phyloP scores from a whole-genome alignment of 164 flowering plant genomes.

The Paratinospora sagittata region DNA sequence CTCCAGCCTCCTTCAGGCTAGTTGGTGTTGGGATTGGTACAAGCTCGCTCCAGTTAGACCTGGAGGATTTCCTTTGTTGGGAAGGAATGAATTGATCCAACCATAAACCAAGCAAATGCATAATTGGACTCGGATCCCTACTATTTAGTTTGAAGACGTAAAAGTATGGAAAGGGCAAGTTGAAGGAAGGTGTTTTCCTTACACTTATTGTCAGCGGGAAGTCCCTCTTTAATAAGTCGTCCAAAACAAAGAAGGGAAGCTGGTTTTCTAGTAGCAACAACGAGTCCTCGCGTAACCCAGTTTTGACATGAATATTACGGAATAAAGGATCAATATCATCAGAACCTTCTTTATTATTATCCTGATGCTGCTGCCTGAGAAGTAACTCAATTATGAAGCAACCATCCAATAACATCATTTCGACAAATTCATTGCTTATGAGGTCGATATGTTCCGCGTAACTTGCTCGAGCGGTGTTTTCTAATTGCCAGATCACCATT shows the following conservation, averaged over 20 bases:
- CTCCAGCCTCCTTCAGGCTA: background rate
- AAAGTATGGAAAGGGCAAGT: background rate
- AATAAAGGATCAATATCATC: background rate
- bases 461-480: background rate
- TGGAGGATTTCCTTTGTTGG: background rate
- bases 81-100: background rate
- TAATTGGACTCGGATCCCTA: no score
- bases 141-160: background rate
- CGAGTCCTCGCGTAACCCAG: conserved; percentile 12
- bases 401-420: conserved; percentile 7
- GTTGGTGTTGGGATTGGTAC: background rate
- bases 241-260: conserved; percentile 22
- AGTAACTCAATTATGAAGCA: conserved; percentile 4
- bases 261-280: conserved; percentile 32
- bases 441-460: background rate
- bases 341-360: no score
- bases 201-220: no score
- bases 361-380: no score
- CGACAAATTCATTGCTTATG: background rate
- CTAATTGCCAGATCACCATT: background rate
- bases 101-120: background rate
- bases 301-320: background rate
- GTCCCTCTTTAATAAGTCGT: conserved; percentile 11
- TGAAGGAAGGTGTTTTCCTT: background rate
- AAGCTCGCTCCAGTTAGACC: no score